A percentile compares a stretch with the other conserved stretches of the same genome.
Conservation (phyloP, 371 early-diverging fungal genomes). For the Syncephalastrum sp. region DNA sequence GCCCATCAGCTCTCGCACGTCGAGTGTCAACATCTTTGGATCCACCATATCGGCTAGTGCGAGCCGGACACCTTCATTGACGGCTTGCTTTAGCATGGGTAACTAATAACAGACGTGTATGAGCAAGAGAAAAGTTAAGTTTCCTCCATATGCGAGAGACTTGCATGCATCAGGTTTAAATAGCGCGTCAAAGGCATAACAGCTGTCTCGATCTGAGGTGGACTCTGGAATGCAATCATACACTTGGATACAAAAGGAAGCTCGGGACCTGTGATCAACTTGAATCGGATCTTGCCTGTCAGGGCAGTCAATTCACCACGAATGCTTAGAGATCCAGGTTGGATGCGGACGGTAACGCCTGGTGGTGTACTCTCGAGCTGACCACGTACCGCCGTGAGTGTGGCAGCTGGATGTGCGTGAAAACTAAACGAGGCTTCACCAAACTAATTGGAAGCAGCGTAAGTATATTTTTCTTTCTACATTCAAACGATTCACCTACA, state of each 20-base stretch:
- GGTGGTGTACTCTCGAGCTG: conserved; percentile 27
- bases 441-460: conserved; percentile 23
- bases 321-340: conserved; percentile 31
- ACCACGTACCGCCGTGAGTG: conserved; percentile 21
- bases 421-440: conserved; percentile 47
- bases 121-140: background rate
- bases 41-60: conserved; percentile 43
- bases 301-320: conserved; percentile 44
- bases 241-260: conserved; percentile 43
- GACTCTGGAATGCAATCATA: conserved; percentile 43
- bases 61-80: conserved; percentile 38
- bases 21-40: conserved; percentile 45
- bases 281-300: conserved; percentile 40
- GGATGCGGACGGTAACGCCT: conserved; percentile 32
- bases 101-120: conserved; percentile 15
- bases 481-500: conserved; percentile 14
- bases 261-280: conserved; percentile 39
- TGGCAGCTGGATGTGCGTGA: conserved; percentile 44
- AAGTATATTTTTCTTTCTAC: background rate
- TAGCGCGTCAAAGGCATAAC: conserved; percentile 45
- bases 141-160: background rate
- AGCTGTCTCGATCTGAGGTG: conserved; percentile 38
- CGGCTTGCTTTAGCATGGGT: conserved; percentile 35
- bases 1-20: conserved; percentile 33
- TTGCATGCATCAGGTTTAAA: conserved; percentile 45